phyloP scores from a whole-genome alignment of 345 rosid genomes.

The Alliaria petiolata region DNA sequence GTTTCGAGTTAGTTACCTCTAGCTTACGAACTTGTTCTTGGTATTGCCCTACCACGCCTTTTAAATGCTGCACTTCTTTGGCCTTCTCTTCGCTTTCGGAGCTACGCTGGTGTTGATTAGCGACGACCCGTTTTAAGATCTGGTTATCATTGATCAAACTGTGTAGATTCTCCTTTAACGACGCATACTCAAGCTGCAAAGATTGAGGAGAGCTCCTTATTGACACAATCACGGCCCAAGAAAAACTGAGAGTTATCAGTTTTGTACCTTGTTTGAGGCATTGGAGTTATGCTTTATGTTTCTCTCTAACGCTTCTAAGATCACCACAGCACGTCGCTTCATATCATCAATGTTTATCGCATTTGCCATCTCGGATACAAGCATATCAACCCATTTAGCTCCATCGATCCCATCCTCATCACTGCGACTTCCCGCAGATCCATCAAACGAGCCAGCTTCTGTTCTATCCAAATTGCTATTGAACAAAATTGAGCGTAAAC shows the following conservation, averaged over 20 bases:
- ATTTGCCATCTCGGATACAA: constrained; percentile 45
- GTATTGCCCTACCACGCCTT: constrained; percentile 38
- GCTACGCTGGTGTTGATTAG: constrained; percentile 45
- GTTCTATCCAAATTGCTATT: neutral
- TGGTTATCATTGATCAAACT: constrained; percentile 47
- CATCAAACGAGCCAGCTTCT: constrained; percentile 1
- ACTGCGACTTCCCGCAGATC: constrained; percentile 16
- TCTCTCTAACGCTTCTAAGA: constrained; percentile 46
- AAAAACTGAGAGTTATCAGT: too few species aligned
- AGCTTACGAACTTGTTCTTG: constrained; percentile 46
- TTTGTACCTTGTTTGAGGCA: constrained; percentile 41
- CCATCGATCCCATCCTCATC: constrained; percentile 20
- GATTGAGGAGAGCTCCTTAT: neutral
- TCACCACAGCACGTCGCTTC: constrained; percentile 35
- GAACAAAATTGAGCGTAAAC: constrained; percentile 30
- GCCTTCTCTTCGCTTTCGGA: constrained; percentile 44
- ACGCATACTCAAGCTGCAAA: constrained; percentile 41
- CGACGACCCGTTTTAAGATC: constrained; percentile 44
- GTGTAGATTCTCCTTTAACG: constrained; percentile 38
- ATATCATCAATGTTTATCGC: constrained; percentile 41
- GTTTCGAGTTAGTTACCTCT: constrained; percentile 32
- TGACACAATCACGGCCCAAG: too few species aligned
- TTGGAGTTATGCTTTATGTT: constrained; percentile 27
- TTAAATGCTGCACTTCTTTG: constrained; percentile 40
- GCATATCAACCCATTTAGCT: constrained; percentile 48